Conservation (phyloP, 1,284 basidiomycete species). For the Schizophyllum commune region DNA sequence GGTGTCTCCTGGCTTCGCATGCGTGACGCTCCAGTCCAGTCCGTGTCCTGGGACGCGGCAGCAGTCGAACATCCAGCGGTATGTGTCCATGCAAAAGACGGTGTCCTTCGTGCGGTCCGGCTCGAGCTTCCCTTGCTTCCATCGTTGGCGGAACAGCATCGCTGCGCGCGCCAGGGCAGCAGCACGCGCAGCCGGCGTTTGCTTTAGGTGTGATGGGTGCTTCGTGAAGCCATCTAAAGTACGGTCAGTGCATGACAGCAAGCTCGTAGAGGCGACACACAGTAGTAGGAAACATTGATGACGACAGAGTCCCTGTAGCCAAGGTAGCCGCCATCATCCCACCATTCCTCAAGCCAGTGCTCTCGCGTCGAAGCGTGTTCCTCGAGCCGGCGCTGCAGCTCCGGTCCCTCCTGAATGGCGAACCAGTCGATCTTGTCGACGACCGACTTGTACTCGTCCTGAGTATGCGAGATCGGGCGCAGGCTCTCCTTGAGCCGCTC, state of each 20-base stretch:
- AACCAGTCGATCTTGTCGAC: conserved; percentile 59
- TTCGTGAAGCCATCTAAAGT: conserved; percentile 62
- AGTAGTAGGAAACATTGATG: conserved; percentile 79
- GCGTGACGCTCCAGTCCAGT: conserved; percentile 71
- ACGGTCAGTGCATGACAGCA: neutral
- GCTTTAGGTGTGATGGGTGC: conserved; percentile 52
- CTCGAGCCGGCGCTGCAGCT: conserved; percentile 52
- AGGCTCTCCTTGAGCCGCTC: conserved; percentile 52
- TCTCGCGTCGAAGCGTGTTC: conserved; percentile 38
- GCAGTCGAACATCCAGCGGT: conserved; percentile 92
- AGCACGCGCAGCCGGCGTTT: conserved; percentile 62
- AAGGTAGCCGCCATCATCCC: conserved; percentile 69
- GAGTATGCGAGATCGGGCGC: conserved; percentile 55
- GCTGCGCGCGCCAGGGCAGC: conserved; percentile 63
- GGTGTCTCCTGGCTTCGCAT: conserved; percentile 51
- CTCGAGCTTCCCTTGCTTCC: conserved; percentile 58
- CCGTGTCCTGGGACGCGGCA: conserved; percentile 73
- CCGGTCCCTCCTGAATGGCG: conserved; percentile 36
- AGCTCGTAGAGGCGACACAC: conserved; percentile 32
- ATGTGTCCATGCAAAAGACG: conserved; percentile 84
- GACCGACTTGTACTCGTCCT: conserved; percentile 46
- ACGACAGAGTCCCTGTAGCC: conserved; percentile 75
- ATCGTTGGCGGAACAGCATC: conserved; percentile 64
- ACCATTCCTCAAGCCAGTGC: conserved; percentile 81
- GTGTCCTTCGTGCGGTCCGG: conserved; percentile 73